These are phyloP conservation scores for Limnanthes douglasii DNA, from an alignment of 345 rosid species.

Conservation along the genomic window DNA sequence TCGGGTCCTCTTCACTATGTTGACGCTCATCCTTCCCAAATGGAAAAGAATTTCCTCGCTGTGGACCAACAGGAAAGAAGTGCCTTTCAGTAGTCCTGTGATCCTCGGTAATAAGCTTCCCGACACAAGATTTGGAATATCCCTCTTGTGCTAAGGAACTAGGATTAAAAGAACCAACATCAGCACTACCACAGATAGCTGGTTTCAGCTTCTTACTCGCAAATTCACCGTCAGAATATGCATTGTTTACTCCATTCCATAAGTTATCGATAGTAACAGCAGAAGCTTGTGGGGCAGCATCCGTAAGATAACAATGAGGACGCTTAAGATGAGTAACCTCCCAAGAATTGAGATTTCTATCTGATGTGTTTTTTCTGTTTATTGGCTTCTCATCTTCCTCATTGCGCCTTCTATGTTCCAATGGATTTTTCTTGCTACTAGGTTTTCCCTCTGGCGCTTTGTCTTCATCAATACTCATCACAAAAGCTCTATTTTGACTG, in stretches of 20 bases:
- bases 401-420: no score
- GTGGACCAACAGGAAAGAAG: conserved; percentile 61
- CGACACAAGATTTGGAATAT: no score
- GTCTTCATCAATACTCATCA: no score
- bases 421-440: no score
- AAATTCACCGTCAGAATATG: conserved; percentile 19
- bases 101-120: conserved; percentile 22
- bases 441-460: no score
- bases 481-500: no score
- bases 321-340: conserved; percentile 23
- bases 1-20: conserved; percentile 43
- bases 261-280: conserved; percentile 9
- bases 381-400: no score
- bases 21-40: conserved; percentile 20
- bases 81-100: conserved; percentile 35
- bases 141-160: no score
- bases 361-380: conserved; percentile 10
- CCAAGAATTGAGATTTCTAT: conserved; percentile 15
- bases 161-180: no score
- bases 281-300: conserved; percentile 13
- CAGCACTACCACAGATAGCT: no score
- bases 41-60: conserved; percentile 15
- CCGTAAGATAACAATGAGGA: conserved; percentile 24
- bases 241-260: no score
- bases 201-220: conserved; percentile 40